A percentile compares a stretch with the other conserved stretches of the same genome.
These are phyloP conservation scores for Lentinula aciculospora DNA, from an alignment of 768 basidiomycete genomes.

Conservation along the genomic window DNA sequence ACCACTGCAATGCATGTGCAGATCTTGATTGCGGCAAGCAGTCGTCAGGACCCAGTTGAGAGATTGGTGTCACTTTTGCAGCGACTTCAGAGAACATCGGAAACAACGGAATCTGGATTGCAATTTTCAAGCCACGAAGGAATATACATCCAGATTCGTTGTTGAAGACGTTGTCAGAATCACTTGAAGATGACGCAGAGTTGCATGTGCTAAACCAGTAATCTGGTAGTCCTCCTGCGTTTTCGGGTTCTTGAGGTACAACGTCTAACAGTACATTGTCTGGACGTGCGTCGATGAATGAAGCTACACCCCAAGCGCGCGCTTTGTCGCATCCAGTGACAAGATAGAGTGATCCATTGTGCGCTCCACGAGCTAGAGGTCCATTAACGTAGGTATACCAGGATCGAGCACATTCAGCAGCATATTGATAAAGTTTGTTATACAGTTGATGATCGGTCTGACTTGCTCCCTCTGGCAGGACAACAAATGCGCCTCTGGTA, in stretches of 20 bases:
- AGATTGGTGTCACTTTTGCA: not conserved
- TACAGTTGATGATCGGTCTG: conserved; percentile 20
- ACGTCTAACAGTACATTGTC: not conserved
- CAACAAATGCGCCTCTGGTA: conserved; percentile 24
- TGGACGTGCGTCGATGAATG: conserved; percentile 4
- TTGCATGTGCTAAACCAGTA: not conserved
- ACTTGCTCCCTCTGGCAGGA: conserved; percentile 27
- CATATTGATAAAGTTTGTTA: conserved; percentile 19
- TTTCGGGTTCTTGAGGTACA: not conserved
- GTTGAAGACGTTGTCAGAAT: not conserved
- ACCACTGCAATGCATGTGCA: not conserved
- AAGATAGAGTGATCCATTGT: conserved; percentile 25
- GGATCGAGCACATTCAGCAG: conserved; percentile 16
- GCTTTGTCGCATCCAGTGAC: conserved; percentile 24
- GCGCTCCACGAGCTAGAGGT: conserved; percentile 15
- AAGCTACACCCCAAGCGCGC: conserved; percentile 23
- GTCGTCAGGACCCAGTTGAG: not conserved
- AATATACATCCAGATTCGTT: not conserved
- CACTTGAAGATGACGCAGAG: not conserved
- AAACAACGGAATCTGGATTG: not conserved
- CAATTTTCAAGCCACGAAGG: conserved; percentile 1
- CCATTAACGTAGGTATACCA: conserved; percentile 26
- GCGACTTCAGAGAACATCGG: not conserved
- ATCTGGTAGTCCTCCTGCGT: not conserved
- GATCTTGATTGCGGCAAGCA: not conserved